Conservation (phyloP, 2,329 filamentous ascomycete species). For the Aspergillus sp. region DNA sequence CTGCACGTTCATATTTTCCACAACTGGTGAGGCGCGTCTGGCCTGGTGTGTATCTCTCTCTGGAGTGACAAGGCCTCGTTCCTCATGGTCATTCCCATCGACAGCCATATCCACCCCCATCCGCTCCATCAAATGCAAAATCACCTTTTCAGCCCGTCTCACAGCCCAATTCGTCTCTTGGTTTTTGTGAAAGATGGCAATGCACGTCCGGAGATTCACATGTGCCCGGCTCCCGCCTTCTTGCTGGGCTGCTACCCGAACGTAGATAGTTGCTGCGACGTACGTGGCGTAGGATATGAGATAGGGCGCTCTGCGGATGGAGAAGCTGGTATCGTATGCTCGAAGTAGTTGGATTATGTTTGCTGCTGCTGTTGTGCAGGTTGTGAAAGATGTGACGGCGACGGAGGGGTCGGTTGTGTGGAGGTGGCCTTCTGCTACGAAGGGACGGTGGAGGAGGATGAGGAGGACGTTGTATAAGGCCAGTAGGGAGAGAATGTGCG, state of each 20-base stretch:
- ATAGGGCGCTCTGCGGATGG: conserved; percentile 46
- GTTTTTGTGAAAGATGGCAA: conserved; percentile 46
- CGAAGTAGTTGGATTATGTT: conserved; percentile 42
- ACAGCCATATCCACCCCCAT: conserved; percentile 29
- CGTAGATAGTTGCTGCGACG: conserved; percentile 50
- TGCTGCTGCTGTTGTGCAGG: conserved; percentile 44
- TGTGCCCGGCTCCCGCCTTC: conserved; percentile 37
- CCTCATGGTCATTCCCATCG: conserved; percentile 6
- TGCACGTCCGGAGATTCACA: conserved; percentile 38
- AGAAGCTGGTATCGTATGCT: conserved; percentile 43
- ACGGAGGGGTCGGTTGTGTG: conserved; percentile 37
- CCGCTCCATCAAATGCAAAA: conserved; percentile 43
- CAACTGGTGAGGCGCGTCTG: too few relatives aligned
- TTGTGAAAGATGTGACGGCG: conserved; percentile 41
- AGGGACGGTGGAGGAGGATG: conserved; percentile 52
- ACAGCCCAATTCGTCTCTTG: conserved; percentile 49
- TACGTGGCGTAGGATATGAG: conserved; percentile 52
- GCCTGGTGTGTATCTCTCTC: too few relatives aligned
- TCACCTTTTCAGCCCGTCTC: conserved; percentile 41
- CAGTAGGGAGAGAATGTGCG: conserved; percentile 42
- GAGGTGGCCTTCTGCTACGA: conserved; percentile 40
- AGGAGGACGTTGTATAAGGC: conserved; percentile 49
- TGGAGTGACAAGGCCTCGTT: too few relatives aligned
- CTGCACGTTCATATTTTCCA: too few relatives aligned
- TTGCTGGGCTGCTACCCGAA: conserved; percentile 47